Evolutionary conservation across 225 moss, liverwort and hornwort genomes (phyloP), one percentile per base, ranked within the genome.

Genomic region (Antitrichia curtipendula): DNA sequence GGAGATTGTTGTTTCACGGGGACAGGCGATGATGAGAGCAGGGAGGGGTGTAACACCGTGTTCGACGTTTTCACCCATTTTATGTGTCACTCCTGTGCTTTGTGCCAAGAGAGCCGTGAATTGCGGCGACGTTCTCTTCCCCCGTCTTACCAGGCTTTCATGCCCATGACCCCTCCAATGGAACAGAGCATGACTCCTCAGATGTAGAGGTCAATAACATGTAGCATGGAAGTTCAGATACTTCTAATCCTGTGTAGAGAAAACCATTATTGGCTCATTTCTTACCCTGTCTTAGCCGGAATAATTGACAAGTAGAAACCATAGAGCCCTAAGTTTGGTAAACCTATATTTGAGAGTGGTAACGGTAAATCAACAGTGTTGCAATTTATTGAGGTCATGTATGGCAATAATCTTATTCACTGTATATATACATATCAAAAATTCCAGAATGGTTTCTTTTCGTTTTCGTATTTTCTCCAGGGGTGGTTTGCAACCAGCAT

Each of bases 101-200:
- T 96, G 27, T 98, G 98, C 88, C 98, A 98, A 84, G 98, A 98
- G 84, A 95, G 94, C 73, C 98, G 96, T n/a, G 98, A 98, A 89
- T 87, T 98, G 87, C 94, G 96, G 70, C 94, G 98, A 84, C 95
- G 96, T 83, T 88, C 92, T 53, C 88, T 91, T 41, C 90, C 89
- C 43, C 91, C 95, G 11, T 89, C 94, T 24, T 92, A 90, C 57
- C 92, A 90, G 72, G 89, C 85, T 23, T 95, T 91, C 93, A 90
- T 91, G 91, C 66, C 94, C 88, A 90, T 95, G 91, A 88, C 89
- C 74, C 95, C 98, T 58, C 93, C 95, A 27, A 78, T 92, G 88
- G 92, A 94, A 71, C 96, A 96, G 86, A 91, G 88, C 81, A 96
- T 96, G 95, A 82, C 91, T 47, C 87, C 93, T 78, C 90, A 93